phyloP scores from a whole-genome alignment of 306 rosid genomes.

The Citrullus amarus region DNA sequence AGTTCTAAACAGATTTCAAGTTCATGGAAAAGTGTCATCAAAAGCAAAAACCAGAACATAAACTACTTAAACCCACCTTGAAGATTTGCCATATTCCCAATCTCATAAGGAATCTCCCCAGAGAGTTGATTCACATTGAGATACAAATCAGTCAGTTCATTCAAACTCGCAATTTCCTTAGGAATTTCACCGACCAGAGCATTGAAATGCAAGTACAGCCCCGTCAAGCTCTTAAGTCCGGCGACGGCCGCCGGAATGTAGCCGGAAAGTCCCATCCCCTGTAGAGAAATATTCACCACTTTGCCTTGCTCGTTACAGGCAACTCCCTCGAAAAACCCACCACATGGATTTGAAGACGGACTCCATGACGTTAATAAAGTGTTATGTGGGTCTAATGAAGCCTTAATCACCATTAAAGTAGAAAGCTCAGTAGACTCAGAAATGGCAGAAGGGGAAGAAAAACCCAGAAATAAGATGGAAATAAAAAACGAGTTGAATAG shows the following conservation, averaged over 20 bases:
- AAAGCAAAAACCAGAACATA: not conserved
- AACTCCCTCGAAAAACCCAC: constrained; percentile 63
- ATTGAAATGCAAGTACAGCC: constrained; percentile 75
- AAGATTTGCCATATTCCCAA: constrained; percentile 61
- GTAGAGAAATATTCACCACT: constrained; percentile 76
- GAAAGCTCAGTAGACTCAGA: not conserved
- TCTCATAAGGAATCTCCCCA: constrained; percentile 58
- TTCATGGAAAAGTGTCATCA: not conserved
- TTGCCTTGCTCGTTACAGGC: constrained; percentile 64
- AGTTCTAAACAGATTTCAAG: not conserved
- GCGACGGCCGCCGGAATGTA: constrained; percentile 57
- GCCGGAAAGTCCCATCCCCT: constrained; percentile 86
- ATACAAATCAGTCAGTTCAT: constrained; percentile 69
- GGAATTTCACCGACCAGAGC: constrained; percentile 78
- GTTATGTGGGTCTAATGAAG: constrained; percentile 70
- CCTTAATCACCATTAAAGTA: constrained; percentile 50
- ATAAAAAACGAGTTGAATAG: not conserved
- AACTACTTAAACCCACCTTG: constrained; percentile 46
- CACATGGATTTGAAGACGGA: constrained; percentile 54
- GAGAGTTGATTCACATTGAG: constrained; percentile 67
- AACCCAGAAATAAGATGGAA: not conserved
- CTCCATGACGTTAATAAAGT: constrained; percentile 59
- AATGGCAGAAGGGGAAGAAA: not conserved
- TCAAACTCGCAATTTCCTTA: constrained; percentile 47
- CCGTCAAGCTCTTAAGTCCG: constrained; percentile 65